Evolutionary conservation across 2,329 filamentous ascomycete genomes (phyloP), one percentile per base, ranked within the genome.

Genomic region (Rhinocladiella similis): DNA sequence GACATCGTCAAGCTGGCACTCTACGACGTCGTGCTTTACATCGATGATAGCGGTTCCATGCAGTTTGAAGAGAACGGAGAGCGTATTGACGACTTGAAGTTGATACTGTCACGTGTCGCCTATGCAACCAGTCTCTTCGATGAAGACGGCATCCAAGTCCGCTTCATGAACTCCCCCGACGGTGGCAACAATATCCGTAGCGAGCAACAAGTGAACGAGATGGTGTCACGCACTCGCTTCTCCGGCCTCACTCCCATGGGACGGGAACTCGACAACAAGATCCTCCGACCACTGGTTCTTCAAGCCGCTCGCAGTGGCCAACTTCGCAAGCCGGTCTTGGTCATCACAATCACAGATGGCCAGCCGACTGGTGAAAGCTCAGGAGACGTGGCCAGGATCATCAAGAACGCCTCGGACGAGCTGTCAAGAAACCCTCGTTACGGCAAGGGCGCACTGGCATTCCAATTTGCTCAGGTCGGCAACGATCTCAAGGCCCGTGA

Each of bases 31-130:
- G 74, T 85, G 43, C 72, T 87, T 47, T 87, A 84, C 67, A 82
- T 87, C 53, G 85, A 88, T 63, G 85, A 89, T 73, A 86, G 83
- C 67, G 85, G 86, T 42, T 88, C 85, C 18, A 88, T 89, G 78
- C 77, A 82, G 54, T 87, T 88, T 62, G 84, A 87, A 65, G 84
- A 88, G 67, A 79, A 82, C 55, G 85, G 85, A 42, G 79, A 84
- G 65, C 83, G 86, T 58, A 87, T 88, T 72, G 81, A 85, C 61
- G 85, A 88, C 63, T 73, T 89, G 63, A 80, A 81, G 67, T 76
- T 87, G 63, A 87, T 88, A 64, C 70, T 89, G 61, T 77, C 80
- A 47, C 81, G 83, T 49, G 84, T 87, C 50, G 80, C 84, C 18
- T 85, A 80, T 56, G 84, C 84, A 6, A 83, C 85, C 3, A 84